phyloP scores from a whole-genome alignment of 257 asterid species.

The Primulina eburnea region DNA sequence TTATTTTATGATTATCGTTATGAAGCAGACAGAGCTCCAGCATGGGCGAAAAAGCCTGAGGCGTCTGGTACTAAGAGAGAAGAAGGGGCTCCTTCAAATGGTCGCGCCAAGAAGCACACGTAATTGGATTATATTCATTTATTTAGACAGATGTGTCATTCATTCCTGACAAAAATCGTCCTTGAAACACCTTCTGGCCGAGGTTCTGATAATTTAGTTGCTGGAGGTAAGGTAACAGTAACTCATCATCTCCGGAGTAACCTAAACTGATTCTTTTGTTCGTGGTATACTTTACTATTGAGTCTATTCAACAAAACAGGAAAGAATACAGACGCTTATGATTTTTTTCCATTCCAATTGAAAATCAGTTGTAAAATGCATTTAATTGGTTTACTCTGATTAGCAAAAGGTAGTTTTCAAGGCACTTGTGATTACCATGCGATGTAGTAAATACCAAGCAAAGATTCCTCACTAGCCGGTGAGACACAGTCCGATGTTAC shows the following conservation, averaged over 20 bases:
- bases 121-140: slow-evolving; percentile 20
- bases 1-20: slow-evolving; percentile 84
- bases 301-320: slow-evolving; percentile 33
- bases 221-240: slow-evolving; percentile 33
- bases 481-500: neutral
- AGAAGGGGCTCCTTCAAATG: slow-evolving; percentile 40
- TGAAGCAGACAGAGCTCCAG: slow-evolving; percentile 78
- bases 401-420: slow-evolving; percentile 4
- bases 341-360: neutral
- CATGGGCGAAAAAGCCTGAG: slow-evolving; percentile 94
- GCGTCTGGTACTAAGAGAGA: slow-evolving; percentile 54
- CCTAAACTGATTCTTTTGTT: slow-evolving; percentile 35
- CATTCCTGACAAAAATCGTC: slow-evolving; percentile 21
- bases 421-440: neutral
- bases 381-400: slow-evolving; percentile 20
- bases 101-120: slow-evolving; percentile 48
- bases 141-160: slow-evolving; percentile 29
- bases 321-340: slow-evolving; percentile 23
- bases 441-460: neutral
- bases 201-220: slow-evolving; percentile 34
- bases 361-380: slow-evolving; percentile 36
- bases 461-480: slow-evolving; percentile 18
- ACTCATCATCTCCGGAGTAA: slow-evolving; percentile 41
- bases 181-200: slow-evolving; percentile 26
- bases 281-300: slow-evolving; percentile 31